Evolutionary conservation across 306 rosid genomes (phyloP).

Genomic region (Ochetophila trinervis): DNA sequence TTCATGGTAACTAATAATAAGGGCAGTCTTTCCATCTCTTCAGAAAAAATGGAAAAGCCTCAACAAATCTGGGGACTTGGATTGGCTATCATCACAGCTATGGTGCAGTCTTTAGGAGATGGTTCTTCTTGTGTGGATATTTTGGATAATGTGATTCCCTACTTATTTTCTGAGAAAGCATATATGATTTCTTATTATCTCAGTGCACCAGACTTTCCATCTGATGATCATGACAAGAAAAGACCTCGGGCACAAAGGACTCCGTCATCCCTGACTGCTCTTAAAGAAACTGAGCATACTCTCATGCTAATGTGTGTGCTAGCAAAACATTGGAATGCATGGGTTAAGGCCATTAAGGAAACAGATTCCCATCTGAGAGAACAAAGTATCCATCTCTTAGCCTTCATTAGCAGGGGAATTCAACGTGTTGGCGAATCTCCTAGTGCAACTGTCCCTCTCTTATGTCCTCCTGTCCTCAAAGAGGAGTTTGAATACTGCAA

Average conservation of each 20-base stretch:
- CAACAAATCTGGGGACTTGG: slow-evolving; percentile 84
- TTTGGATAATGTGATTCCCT: slow-evolving; percentile 69
- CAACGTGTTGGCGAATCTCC: slow-evolving; percentile 61
- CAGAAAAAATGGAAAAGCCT: slow-evolving; percentile 50
- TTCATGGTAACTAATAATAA: slow-evolving; percentile 36
- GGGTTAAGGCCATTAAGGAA: slow-evolving; percentile 73
- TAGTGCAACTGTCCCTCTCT: slow-evolving; percentile 46
- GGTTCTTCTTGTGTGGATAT: slow-evolving; percentile 60
- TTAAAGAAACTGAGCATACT: slow-evolving; percentile 81
- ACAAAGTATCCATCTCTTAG: slow-evolving; percentile 89
- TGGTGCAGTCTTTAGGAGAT: slow-evolving; percentile 84
- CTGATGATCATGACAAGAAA: slow-evolving; percentile 75
- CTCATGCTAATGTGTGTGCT: slow-evolving; percentile 81
- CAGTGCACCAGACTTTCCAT: slow-evolving; percentile 68
- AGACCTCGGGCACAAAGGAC: slow-evolving; percentile 65
- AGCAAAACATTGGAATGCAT: slow-evolving; percentile 74
- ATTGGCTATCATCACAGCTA: slow-evolving; percentile 80
- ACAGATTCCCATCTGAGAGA: slow-evolving; percentile 74
- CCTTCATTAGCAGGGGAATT: slow-evolving; percentile 77
- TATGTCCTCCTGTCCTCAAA: slow-evolving; percentile 71
- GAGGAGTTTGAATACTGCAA: slow-evolving; percentile 68
- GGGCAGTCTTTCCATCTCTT: slow-evolving; percentile 30
- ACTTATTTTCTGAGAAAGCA: slow-evolving; percentile 76
- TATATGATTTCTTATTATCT: slow-evolving; percentile 62
- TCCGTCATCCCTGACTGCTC: slow-evolving; percentile 52